Conservation (phyloP, 1,284 basidiomycete genomes). For the Macrocystidia cucumis region DNA sequence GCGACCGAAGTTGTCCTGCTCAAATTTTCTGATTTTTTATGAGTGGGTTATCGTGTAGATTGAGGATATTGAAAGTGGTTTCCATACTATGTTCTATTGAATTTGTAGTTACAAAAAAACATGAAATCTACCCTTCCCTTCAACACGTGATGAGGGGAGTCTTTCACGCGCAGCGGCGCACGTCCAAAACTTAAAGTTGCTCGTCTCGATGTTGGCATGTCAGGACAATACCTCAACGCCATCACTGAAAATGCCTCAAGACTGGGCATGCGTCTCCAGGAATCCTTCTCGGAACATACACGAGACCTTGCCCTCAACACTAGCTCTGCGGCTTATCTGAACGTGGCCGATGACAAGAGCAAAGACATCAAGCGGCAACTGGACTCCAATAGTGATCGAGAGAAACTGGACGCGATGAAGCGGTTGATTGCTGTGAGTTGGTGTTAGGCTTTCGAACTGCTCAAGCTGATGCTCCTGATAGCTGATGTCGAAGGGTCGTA, state of each 20-base stretch:
- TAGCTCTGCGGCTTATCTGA: slow-evolving; percentile 55
- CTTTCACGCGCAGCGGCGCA: no score
- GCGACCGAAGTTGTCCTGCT: slow-evolving; percentile 46
- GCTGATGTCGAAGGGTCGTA: slow-evolving; percentile 90
- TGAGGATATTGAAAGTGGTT: no score
- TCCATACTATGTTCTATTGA: no score
- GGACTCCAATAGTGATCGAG: slow-evolving; percentile 79
- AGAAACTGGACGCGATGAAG: slow-evolving; percentile 92
- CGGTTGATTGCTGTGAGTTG: slow-evolving; percentile 78
- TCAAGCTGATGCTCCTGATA: slow-evolving; percentile 21
- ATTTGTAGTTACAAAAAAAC: no score
- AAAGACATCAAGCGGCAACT: slow-evolving; percentile 80
- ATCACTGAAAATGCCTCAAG: slow-evolving; percentile 75
- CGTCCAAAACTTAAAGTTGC: no score
- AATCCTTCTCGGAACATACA: slow-evolving; percentile 72
- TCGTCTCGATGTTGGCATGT: slow-evolving; percentile 27
- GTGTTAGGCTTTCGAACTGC: slow-evolving; percentile 2
- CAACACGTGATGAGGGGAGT: no score
- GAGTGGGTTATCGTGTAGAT: neutral
- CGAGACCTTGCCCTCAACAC: slow-evolving; percentile 56
- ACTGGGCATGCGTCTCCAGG: slow-evolving; percentile 71
- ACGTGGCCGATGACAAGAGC: slow-evolving; percentile 63
- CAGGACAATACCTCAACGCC: slow-evolving; percentile 54
- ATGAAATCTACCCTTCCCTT: no score
- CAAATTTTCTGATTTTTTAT: no score